Evolutionary conservation across 371 early-diverging fungal genomes (phyloP).

Genomic region (Cokeromyces recurvatus): DNA sequence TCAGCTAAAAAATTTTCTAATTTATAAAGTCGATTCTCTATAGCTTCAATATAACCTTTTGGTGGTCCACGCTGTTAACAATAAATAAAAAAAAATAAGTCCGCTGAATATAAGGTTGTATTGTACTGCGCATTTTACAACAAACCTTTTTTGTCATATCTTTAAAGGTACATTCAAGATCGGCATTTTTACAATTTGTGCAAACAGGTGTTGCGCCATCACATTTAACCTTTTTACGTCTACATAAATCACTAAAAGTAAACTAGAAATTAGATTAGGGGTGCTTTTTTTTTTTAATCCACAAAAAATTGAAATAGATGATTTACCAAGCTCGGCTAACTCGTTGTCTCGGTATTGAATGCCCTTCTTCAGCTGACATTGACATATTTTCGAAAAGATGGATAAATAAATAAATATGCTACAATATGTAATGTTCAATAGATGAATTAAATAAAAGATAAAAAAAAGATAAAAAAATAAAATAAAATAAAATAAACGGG

Average conservation of each 20-base stretch:
- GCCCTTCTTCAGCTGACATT: slow-evolving; percentile 1
- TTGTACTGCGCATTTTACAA: too few species aligned
- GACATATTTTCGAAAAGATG: too few species aligned
- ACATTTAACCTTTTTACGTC: slow-evolving; percentile 66
- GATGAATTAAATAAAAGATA: too few species aligned
- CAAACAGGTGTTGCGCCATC: slow-evolving; percentile 56
- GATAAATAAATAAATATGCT: too few species aligned
- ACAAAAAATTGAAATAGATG: background rate
- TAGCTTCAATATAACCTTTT: slow-evolving; percentile 73
- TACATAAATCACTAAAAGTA: slow-evolving; percentile 48
- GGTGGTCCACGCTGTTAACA: slow-evolving; percentile 49
- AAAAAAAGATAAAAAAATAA: too few species aligned
- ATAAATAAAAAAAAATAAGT: background rate
- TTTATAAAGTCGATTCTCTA: slow-evolving; percentile 61
- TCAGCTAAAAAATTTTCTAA: slow-evolving; percentile 55
- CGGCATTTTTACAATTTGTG: slow-evolving; percentile 39
- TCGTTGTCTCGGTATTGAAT: slow-evolving; percentile 25
- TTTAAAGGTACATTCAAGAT: slow-evolving; percentile 38
- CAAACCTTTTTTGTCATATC: slow-evolving; percentile 44
- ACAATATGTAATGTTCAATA: too few species aligned
- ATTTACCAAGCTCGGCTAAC: slow-evolving; percentile 49
- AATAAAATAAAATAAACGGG: too few species aligned
- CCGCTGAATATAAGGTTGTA: background rate
- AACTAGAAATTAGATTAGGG: background rate
- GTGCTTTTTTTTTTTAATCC: background rate